A percentile compares a stretch with the other conserved stretches of the same genome.
phyloP scores from a whole-genome alignment of 371 early-diverging fungal genomes.

The Rhizopus sp. region DNA sequence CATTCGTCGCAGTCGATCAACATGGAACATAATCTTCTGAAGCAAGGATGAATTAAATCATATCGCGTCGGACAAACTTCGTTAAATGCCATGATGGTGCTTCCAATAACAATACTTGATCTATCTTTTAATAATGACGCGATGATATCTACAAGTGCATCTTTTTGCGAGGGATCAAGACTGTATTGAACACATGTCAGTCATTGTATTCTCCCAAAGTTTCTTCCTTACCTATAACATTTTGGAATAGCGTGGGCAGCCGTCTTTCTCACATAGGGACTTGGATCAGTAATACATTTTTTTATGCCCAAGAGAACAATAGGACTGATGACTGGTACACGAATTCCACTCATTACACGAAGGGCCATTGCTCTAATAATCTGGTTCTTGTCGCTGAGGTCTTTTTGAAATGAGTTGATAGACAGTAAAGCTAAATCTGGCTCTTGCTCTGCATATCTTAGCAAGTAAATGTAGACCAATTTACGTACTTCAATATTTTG shows the following conservation, averaged over 20 bases:
- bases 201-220: background rate
- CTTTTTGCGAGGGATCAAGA: conserved; percentile 77
- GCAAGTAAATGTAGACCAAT: conserved; percentile 92
- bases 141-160: conserved; percentile 76
- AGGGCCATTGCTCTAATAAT: conserved; percentile 94
- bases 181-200: conserved; percentile 33
- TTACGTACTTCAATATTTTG: conserved; percentile 89
- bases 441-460: conserved; percentile 93
- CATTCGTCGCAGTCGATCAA: conserved; percentile 92
- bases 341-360: conserved; percentile 93
- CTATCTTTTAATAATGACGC: conserved; percentile 78
- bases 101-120: conserved; percentile 85
- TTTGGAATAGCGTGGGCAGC: conserved; percentile 93
- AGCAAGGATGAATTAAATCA: conserved; percentile 89
- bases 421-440: conserved; percentile 89
- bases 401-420: conserved; percentile 96
- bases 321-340: conserved; percentile 88
- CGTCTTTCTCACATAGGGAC: conserved; percentile 91
- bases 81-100: conserved; percentile 84
- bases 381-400: conserved; percentile 90
- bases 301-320: conserved; percentile 89
- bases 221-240: conserved; percentile 68
- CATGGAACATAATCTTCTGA: conserved; percentile 82
- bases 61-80: conserved; percentile 84
- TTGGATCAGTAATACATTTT: conserved; percentile 82